phyloP scores from a whole-genome alignment of 2,329 filamentous ascomycete genomes.

The Botrytis paeoniae region DNA sequence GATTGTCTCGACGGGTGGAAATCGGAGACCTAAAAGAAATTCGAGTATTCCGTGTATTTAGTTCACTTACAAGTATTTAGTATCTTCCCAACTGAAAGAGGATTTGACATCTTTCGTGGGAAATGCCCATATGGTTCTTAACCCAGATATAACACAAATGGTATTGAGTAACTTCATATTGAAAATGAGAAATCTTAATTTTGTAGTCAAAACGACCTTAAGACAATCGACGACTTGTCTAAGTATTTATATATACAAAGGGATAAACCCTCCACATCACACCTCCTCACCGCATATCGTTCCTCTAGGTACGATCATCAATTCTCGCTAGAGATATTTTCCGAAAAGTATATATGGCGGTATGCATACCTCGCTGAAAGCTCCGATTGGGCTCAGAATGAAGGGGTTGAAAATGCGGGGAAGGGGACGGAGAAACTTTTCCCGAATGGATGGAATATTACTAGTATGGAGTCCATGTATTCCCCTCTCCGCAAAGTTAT shows the following conservation, averaged over 20 bases:
- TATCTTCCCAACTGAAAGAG: slow-evolving; percentile 13
- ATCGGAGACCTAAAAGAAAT: too few species aligned
- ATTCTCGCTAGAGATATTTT: not conserved
- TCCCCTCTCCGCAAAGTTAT: not conserved
- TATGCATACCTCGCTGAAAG: not conserved
- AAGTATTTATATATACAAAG: not conserved
- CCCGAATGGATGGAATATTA: not conserved
- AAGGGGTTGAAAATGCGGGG: not conserved
- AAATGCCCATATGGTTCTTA: not conserved
- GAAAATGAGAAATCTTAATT: not conserved
- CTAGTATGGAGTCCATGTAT: not conserved
- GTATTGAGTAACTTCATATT: slow-evolving; percentile 8
- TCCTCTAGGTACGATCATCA: not conserved
- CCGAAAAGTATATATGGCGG: not conserved
- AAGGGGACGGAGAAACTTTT: not conserved
- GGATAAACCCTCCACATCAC: not conserved
- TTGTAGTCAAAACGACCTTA: not conserved
- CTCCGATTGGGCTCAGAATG: not conserved
- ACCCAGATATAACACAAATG: not conserved
- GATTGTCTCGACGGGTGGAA: not conserved
- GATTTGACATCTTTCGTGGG: not conserved
- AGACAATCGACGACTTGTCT: not conserved
- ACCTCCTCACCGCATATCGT: not conserved
- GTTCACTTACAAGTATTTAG: slow-evolving; percentile 15
- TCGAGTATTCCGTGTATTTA: not conserved